Evolutionary conservation across 2,329 filamentous ascomycete genomes (phyloP).

Genomic region (Aspergillus phoenicis): DNA sequence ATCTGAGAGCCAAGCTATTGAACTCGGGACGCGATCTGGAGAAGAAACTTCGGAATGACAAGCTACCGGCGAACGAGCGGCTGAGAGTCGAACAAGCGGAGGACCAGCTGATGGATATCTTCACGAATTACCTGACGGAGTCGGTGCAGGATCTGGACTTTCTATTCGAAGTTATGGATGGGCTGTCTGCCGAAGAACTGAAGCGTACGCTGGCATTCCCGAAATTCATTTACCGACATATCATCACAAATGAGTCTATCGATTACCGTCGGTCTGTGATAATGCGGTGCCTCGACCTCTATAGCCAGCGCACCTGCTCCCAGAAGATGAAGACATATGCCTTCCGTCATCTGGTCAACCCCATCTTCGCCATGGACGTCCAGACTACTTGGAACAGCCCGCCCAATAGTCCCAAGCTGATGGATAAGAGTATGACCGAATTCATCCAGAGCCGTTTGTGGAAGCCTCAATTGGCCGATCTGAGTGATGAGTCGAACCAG

Average conservation of each 20-base stretch:
- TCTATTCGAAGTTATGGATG: conserved; percentile 81
- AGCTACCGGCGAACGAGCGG: conserved; percentile 70
- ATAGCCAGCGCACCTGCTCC: conserved; percentile 73
- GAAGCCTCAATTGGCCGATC: conserved; percentile 82
- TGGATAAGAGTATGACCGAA: conserved; percentile 85
- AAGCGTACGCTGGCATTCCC: conserved; percentile 75
- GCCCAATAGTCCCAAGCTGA: conserved; percentile 67
- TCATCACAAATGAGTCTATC: conserved; percentile 81
- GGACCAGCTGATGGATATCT: conserved; percentile 82
- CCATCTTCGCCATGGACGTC: conserved; percentile 94
- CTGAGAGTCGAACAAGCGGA: conserved; percentile 86
- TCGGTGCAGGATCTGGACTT: conserved; percentile 77
- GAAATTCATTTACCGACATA: conserved; percentile 78
- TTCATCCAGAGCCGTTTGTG: conserved; percentile 90
- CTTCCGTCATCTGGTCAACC: conserved; percentile 89
- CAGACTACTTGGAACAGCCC: conserved; percentile 73
- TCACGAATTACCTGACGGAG: conserved; percentile 76
- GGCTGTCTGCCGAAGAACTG: conserved; percentile 79
- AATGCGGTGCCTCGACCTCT: conserved; percentile 83
- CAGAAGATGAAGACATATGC: conserved; percentile 93
- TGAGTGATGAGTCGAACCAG: conserved; percentile 78
- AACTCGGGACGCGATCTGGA: conserved; percentile 77
- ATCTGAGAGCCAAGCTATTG: conserved; percentile 62
- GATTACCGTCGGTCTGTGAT: conserved; percentile 84
- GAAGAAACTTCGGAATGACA: conserved; percentile 69